Conservation (phyloP, 148 eudicot species). For the Nepenthes mirabilis region DNA sequence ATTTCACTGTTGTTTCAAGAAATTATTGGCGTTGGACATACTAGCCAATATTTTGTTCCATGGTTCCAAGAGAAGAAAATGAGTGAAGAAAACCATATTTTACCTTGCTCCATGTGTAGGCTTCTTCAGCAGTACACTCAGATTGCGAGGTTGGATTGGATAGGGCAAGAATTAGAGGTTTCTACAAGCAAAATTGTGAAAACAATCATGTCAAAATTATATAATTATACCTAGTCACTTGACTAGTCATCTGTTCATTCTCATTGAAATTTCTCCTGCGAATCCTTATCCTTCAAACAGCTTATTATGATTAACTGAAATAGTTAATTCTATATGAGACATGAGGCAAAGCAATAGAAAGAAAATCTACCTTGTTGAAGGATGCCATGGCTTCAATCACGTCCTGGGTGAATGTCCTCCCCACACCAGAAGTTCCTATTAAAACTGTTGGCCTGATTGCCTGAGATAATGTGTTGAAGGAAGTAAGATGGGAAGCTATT, state of each 20-base stretch:
- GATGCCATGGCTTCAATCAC: slow-evolving; percentile 53
- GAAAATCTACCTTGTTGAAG: slow-evolving; percentile 31
- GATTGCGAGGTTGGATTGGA: slow-evolving; percentile 64
- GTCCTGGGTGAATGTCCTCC: slow-evolving; percentile 43
- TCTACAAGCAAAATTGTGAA: slow-evolving; percentile 15
- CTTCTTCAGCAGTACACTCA: slow-evolving; percentile 66
- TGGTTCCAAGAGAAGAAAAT: background rate
- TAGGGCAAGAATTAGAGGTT: slow-evolving; percentile 55
- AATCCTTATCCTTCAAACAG: background rate
- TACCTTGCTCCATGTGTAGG: slow-evolving; percentile 56
- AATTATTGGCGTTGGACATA: background rate
- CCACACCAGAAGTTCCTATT: slow-evolving; percentile 60
- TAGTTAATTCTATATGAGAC: background rate
- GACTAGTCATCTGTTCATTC: background rate
- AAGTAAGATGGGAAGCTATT: background rate
- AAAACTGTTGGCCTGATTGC: slow-evolving; percentile 48
- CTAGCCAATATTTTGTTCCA: no score
- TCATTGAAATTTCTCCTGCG: no score
- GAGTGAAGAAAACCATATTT: slow-evolving; percentile 1
- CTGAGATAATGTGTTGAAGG: slow-evolving; percentile 11
- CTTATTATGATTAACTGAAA: background rate
- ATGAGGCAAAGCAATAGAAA: background rate
- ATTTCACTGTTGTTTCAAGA: background rate
- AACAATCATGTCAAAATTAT: background rate
- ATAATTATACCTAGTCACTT: background rate